Evolutionary conservation across 192 early-diverging fungal species (phyloP), one percentile per base, ranked within the genome.

Genomic region (Coemansia pectinata): DNA sequence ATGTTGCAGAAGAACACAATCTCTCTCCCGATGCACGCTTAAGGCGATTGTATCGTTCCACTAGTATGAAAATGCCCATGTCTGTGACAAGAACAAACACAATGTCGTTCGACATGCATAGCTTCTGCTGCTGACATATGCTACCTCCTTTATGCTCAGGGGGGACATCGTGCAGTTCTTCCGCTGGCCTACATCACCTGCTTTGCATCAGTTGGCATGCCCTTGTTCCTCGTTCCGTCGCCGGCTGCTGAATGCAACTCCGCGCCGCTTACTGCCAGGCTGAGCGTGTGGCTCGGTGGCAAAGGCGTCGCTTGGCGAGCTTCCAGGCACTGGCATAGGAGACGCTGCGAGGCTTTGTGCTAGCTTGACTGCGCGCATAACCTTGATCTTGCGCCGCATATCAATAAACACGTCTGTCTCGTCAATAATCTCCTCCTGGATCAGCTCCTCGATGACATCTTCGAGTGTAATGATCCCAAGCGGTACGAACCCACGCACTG

Each of bases 361-460:
- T 3, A 76, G 52, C 67, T 81, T 81, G 65, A 75, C 73, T 2
- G 78, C 78, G 2, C 85, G 58, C n/a, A 83, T 78, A 8, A 86
- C 85, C 41, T 67, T 77, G 62, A 83, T 78, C 27, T 69, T 63
- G 40, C 71, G 59, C 40, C 79, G 76, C 38, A 84, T 81, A 15
- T 86, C 85, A 23, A 86, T 55, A 70, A 86, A 86, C 67, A 88
- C 91, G 70, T 92, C 92, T 1, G 92, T 92, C 67, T 93, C 92
- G 69, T 93, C 92, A 36, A 93, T 86, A 62, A 93, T 93, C 69
- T 93, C 90, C 73, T 94, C 92, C 39, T 90, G 91, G 63, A 94
- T 89, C 19, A 94, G 76, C 70, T 92, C 92, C 79, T 94, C 92
- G 67, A 93, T 93, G 7, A 93, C 90, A 72, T 93, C 92, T 69